These are phyloP conservation scores for Wickerhamomyces canadensis DNA, from an alignment of 805 yeast genomes.

Conservation along the genomic window DNA sequence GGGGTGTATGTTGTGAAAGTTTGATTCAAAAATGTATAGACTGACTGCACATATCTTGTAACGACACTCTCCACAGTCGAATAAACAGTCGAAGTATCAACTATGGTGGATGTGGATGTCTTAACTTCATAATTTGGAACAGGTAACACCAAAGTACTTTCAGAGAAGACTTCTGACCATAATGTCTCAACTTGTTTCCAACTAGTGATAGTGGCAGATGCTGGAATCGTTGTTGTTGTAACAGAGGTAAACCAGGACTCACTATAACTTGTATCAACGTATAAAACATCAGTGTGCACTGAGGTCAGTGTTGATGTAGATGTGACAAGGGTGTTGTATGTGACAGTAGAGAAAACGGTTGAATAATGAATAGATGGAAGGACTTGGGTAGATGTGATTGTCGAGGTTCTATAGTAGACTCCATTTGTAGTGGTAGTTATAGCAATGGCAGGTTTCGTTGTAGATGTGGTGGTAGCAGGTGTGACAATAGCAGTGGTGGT, in stretches of 20 bases:
- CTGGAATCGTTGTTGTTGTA: constrained; percentile 10
- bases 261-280: constrained; percentile 3
- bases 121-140: constrained; percentile 6
- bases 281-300: too few species aligned
- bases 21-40: constrained; percentile 4
- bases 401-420: constrained; percentile 6
- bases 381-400: neutral
- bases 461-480: constrained; percentile 14
- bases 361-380: neutral
- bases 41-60: constrained; percentile 5
- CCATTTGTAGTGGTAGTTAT: constrained; percentile 16
- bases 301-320: constrained; percentile 2
- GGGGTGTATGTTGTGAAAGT: constrained; percentile 12
- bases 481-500: constrained; percentile 4
- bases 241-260: constrained; percentile 7
- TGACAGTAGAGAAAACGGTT: constrained; percentile 4
- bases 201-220: neutral
- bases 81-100: constrained; percentile 1
- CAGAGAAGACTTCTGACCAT: constrained; percentile 3
- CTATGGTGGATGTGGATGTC: constrained; percentile 3
- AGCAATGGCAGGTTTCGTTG: constrained; percentile 15
- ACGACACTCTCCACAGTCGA: constrained; percentile 1
- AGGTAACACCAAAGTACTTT: constrained; percentile 13
- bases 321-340: constrained; percentile 3
- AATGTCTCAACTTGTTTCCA: constrained; percentile 2